phyloP scores from a whole-genome alignment of 345 rosid genomes.

The Camelina hispida region DNA sequence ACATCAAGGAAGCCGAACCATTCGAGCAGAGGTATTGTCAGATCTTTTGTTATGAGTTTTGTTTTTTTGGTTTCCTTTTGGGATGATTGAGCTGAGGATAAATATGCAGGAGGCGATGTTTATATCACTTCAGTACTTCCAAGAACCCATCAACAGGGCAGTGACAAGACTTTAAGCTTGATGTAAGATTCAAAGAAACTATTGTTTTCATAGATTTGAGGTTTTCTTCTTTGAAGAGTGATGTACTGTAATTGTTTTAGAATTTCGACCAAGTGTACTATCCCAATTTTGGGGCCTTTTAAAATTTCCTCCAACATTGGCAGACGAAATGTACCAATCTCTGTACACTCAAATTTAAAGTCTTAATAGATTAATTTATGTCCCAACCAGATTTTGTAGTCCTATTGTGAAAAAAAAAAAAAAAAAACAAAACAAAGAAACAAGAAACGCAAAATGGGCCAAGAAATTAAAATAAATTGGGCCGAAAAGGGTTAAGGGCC shows the following conservation, averaged over 20 bases:
- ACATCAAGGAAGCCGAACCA: slow-evolving; percentile 92
- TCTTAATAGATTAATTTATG: too few relatives aligned
- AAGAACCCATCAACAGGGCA: slow-evolving; percentile 72
- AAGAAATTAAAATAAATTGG: background rate
- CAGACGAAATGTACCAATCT: background rate
- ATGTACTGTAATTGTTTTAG: slow-evolving; percentile 14
- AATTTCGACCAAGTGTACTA: background rate
- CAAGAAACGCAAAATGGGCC: background rate
- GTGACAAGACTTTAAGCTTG: slow-evolving; percentile 45
- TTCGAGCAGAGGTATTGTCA: slow-evolving; percentile 74
- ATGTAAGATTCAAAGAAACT: slow-evolving; percentile 4
- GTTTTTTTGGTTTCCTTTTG: background rate
- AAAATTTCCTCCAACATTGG: background rate
- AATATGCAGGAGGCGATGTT: slow-evolving; percentile 77
- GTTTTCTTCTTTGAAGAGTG: background rate
- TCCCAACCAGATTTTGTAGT: too few relatives aligned
- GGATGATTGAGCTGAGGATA: slow-evolving; percentile 27
- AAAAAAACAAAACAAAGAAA: too few relatives aligned
- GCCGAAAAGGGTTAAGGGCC: background rate
- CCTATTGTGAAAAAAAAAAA: too few relatives aligned
- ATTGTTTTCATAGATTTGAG: slow-evolving; percentile 1
- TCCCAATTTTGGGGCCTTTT: slow-evolving; percentile 4
- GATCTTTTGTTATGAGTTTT: background rate
- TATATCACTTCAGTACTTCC: slow-evolving; percentile 86
- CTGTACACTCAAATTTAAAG: too few relatives aligned